Conservation (phyloP, 2,329 filamentous ascomycete species). For the Exophiala sp. region DNA sequence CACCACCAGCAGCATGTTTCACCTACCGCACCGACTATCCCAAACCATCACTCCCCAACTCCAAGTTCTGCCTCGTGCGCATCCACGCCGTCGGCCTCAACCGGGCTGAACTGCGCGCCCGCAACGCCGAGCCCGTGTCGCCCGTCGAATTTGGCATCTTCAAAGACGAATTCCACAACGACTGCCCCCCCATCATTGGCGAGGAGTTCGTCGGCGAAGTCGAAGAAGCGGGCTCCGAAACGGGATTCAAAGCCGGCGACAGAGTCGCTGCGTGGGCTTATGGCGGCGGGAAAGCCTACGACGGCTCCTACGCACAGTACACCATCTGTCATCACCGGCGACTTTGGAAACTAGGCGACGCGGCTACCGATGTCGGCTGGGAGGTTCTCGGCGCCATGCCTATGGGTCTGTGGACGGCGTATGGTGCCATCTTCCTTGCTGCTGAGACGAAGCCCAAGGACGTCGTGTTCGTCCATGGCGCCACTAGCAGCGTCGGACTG, state of each 20-base stretch:
- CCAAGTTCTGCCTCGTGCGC: background rate
- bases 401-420: slow-evolving; percentile 4
- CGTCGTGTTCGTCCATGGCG: slow-evolving; percentile 2
- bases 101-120: slow-evolving; percentile 2
- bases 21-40: slow-evolving; percentile 2
- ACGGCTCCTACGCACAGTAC: slow-evolving; percentile 4
- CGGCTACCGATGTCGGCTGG: background rate
- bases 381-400: background rate
- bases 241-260: background rate
- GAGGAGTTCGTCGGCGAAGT: slow-evolving; percentile 9
- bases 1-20: background rate
- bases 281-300: slow-evolving; percentile 7
- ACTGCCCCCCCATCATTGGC: slow-evolving; percentile 1
- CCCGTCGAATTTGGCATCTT: slow-evolving; percentile 2
- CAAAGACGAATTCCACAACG: slow-evolving; percentile 1
- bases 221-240: background rate
- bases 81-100: background rate
- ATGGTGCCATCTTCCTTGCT: background rate
- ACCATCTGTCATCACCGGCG: slow-evolving; percentile 1
- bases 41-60: background rate
- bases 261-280: background rate
- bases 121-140: background rate
- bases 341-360: background rate
- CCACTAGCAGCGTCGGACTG: background rate
- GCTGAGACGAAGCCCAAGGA: background rate